Evolutionary conservation across 257 asterid genomes (phyloP).

Genomic region (Primulina tabacum): DNA sequence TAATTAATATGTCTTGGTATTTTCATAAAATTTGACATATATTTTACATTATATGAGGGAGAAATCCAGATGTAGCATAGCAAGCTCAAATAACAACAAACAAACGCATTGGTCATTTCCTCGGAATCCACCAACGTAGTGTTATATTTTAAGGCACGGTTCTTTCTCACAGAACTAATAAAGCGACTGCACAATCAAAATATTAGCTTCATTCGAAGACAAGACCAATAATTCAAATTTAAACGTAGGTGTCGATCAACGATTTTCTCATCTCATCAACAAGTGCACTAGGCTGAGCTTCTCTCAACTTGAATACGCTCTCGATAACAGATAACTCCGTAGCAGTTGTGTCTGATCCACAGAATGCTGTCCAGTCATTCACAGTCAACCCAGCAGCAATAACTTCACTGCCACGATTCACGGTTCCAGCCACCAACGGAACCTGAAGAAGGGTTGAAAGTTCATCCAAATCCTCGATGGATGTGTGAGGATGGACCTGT

Average conservation of each 20-base stretch:
- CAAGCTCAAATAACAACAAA: no score
- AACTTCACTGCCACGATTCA: slow-evolving; percentile 88
- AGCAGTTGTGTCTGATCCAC: slow-evolving; percentile 95
- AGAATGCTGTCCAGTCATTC: slow-evolving; percentile 91
- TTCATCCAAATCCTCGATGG: slow-evolving; percentile 84
- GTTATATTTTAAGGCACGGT: neutral
- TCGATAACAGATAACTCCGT: slow-evolving; percentile 81
- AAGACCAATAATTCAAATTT: slow-evolving; percentile 1
- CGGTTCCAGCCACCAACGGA: slow-evolving; percentile 85
- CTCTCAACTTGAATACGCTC: slow-evolving; percentile 80
- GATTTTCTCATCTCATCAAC: slow-evolving; percentile 89
- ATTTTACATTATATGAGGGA: no score
- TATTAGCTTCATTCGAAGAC: neutral
- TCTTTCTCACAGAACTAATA: neutral
- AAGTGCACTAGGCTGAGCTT: slow-evolving; percentile 76
- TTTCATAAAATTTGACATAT: no score
- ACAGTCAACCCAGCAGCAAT: slow-evolving; percentile 74
- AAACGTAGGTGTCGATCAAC: slow-evolving; percentile 70
- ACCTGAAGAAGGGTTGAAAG: slow-evolving; percentile 90
- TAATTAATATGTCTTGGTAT: no score
- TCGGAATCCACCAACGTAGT: neutral
- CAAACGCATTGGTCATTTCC: neutral
- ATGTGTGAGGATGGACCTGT: slow-evolving; percentile 90
- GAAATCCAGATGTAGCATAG: no score
- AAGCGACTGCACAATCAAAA: neutral